Conservation (phyloP, 2,329 filamentous ascomycete genomes). For the Pseudocercospora macadamiae region DNA sequence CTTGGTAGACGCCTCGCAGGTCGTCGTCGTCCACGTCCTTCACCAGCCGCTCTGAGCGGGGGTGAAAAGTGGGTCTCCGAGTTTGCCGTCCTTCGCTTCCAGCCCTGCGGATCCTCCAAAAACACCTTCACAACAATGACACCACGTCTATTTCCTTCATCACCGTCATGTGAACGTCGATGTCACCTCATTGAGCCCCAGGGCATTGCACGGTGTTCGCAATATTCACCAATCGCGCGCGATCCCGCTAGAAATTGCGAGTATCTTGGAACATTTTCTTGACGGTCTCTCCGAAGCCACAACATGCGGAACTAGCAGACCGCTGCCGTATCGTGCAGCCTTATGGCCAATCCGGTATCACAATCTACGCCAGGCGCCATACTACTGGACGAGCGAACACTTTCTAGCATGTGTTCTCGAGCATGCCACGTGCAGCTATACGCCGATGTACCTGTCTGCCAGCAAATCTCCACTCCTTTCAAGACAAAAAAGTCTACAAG, state of each 20-base stretch:
- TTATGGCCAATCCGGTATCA: background rate
- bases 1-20: slow-evolving; percentile 2
- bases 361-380: background rate
- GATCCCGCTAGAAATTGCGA: background rate
- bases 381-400: background rate
- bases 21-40: background rate
- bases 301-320: slow-evolving; percentile 1
- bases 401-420: background rate
- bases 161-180: background rate
- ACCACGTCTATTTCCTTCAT: background rate
- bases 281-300: slow-evolving; percentile 10
- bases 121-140: background rate
- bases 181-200: background rate
- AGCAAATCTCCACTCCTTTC: background rate
- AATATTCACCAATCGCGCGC: background rate
- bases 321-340: slow-evolving; percentile 1
- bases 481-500: background rate
- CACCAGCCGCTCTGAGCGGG: background rate
- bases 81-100: background rate
- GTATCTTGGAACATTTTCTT: background rate
- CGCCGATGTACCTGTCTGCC: background rate
- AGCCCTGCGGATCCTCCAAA: background rate
- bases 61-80: background rate
- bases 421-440: background rate
- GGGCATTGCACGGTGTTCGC: background rate